phyloP scores from a whole-genome alignment of 108 stramenopile genomes.

The Schizochytrium sp. region DNA sequence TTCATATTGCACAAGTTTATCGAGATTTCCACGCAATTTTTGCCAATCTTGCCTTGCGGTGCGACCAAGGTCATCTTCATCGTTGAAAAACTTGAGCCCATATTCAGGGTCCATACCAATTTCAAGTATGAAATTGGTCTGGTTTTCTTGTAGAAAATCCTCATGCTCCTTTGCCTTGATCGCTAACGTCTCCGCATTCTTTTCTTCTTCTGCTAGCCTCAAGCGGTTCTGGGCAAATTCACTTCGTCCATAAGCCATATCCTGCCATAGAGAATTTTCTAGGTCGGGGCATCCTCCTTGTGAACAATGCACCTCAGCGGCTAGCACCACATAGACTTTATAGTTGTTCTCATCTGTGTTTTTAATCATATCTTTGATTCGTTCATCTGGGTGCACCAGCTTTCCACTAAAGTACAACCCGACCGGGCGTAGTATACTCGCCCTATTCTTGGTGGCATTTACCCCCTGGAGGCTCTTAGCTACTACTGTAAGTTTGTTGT shows the following conservation, averaged over 20 bases:
- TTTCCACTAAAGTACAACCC: not conserved
- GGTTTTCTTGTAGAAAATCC: not conserved
- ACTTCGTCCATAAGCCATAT: not conserved
- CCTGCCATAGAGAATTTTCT: not conserved
- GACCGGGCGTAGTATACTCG: not conserved
- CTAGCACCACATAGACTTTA: not conserved
- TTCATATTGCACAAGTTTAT: not conserved
- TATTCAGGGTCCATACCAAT: not conserved
- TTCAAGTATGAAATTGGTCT: not conserved
- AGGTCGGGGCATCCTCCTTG: not conserved
- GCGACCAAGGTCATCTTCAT: not conserved
- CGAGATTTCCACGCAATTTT: not conserved
- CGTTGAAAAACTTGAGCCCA: not conserved
- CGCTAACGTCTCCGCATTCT: not conserved
- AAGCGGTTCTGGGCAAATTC: not conserved
- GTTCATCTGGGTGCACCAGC: not conserved
- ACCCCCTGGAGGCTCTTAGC: not conserved
- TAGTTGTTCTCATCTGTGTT: not conserved
- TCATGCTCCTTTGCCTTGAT: not conserved
- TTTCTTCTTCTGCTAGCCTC: not conserved
- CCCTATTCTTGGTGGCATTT: no score
- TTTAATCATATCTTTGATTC: not conserved
- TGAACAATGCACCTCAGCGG: not conserved
- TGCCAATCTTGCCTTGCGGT: constrained; percentile 4
- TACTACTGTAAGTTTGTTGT: not conserved